Base-by-base conservation (phyloP, 768 basidiomycete species). In the Collybiopsis luxurians region DNA sequence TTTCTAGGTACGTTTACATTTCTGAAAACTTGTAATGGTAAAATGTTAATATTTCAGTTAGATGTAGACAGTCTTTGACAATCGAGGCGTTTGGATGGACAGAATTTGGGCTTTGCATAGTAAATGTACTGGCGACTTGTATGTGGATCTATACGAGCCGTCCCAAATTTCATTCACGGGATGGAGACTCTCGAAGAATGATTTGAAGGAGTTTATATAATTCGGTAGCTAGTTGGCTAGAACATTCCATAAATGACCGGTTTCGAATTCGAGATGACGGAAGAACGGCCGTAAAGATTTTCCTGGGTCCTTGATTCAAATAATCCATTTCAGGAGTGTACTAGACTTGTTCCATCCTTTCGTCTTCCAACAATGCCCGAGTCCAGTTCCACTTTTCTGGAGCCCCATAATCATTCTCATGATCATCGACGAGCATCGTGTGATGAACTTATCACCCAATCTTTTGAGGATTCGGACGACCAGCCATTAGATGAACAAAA, bases 61-160 rank as follows among this genome's bases (percentile, higher is more conserved):
- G 83, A 61, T 92, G 90, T 70, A 78, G 86, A 61, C 84, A 90
- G 67, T 81, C 82, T 2, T 71, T 90, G 59, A 88, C 89, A 4
- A 84, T 90, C 6, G 86, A 88, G 68, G 85, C 85, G 1, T 66
- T 91, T 15, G 88, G 87, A 4, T 91, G 90, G 89, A 81, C 85
- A 49, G 87, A 89, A 61, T 85, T 90, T 59, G 79, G 77, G 6
- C 67, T 92, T 19, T 86, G 85, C 63, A 53, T 76, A 11, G 54
- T 85, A 58, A 82, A 86, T 6, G 67, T 88, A 42, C 53, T 78
- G 4, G 75, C 77, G 30, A 87, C 88, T 12, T 78, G 82, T 48
- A 61, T 75, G 59, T 82, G 81, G 81, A 64, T 81, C 63, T 71
- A 71, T 23, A 64, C 67, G 42, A 55, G 38, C 30, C 68, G 71